Conservation (phyloP, 2,329 filamentous ascomycete species). For the Colletotrichum tofieldiae region DNA sequence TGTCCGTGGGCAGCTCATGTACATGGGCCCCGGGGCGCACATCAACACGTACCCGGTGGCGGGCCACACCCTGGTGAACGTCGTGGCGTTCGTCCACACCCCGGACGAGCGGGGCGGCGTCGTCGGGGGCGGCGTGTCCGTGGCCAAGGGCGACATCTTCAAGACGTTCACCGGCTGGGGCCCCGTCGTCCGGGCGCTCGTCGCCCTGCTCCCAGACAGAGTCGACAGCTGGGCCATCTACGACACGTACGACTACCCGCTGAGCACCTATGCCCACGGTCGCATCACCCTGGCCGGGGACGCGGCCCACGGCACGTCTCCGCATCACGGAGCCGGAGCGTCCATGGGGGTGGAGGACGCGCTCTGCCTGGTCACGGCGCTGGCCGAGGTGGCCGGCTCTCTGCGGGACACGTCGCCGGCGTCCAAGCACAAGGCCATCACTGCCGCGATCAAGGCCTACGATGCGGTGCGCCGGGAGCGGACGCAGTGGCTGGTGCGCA, state of each 20-base stretch:
- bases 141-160: not conserved
- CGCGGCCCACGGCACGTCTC: conserved; percentile 46
- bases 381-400: not conserved
- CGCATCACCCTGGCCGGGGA: conserved; percentile 45
- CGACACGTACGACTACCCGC: not conserved
- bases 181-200: not conserved
- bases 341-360: conserved; percentile 46
- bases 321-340: conserved; percentile 45
- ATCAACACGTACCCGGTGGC: conserved; percentile 55
- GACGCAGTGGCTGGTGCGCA: no score
- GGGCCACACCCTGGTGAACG: not conserved
- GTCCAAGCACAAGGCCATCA: no score
- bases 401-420: no score
- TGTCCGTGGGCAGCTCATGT: no score
- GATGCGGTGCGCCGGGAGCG: no score
- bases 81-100: not conserved
- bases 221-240: not conserved
- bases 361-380: conserved; percentile 33
- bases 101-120: not conserved
- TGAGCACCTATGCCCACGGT: not conserved
- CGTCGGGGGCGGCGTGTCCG: not conserved
- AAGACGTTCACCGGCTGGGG: not conserved
- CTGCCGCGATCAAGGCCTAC: no score
- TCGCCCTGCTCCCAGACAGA: not conserved
- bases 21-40: conserved; percentile 68